These are phyloP conservation scores for Polyporus tsugae DNA, from an alignment of 1,284 basidiomycete species.

Conservation along the genomic window DNA sequence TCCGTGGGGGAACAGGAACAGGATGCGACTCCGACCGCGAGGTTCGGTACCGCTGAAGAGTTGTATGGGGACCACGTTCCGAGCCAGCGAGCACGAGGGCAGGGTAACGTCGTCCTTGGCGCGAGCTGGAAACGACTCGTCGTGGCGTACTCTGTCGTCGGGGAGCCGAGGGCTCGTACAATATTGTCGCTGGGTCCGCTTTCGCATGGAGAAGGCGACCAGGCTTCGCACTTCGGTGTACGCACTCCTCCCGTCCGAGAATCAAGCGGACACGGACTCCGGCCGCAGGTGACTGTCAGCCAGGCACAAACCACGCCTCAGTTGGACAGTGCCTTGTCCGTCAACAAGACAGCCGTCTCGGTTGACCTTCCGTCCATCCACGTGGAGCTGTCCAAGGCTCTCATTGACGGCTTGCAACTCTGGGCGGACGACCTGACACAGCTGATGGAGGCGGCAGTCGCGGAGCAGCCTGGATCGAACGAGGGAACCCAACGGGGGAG, in stretches of 20 bases:
- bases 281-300: conserved; percentile 23
- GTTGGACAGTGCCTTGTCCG: conserved; percentile 32
- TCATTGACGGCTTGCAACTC: conserved; percentile 81
- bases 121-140: conserved; percentile 56
- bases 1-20: conserved; percentile 36
- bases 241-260: conserved; percentile 23
- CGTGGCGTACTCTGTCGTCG: conserved; percentile 53
- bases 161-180: conserved; percentile 41
- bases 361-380: conserved; percentile 74
- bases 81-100: not conserved
- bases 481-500: conserved; percentile 49
- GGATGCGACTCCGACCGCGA: conserved; percentile 38
- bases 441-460: conserved; percentile 56
- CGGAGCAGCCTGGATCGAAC: conserved; percentile 31
- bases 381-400: conserved; percentile 66
- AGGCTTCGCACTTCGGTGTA: conserved; percentile 23
- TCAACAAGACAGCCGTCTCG: conserved; percentile 49
- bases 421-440: conserved; percentile 87
- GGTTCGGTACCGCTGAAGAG: conserved; percentile 49
- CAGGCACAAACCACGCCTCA: conserved; percentile 12
- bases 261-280: conserved; percentile 11
- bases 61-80: conserved; percentile 15
- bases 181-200: conserved; percentile 45
- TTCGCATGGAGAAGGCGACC: conserved; percentile 9
- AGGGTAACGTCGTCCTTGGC: conserved; percentile 42